Base-by-base conservation (phyloP, 179 eudicot species). In the Beta lomatogona region DNA sequence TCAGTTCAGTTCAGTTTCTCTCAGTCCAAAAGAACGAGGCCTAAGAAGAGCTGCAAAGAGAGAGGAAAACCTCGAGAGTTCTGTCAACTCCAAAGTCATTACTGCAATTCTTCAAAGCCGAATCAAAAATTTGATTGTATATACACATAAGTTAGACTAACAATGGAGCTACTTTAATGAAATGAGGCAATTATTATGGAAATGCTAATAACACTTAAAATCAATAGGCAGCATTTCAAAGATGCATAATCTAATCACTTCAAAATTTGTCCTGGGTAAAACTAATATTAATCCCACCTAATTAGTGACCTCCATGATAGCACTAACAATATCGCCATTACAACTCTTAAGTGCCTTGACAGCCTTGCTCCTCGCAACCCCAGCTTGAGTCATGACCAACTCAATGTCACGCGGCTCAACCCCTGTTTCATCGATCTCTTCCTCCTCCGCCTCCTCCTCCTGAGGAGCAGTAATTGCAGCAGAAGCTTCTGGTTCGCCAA, bases 331-430 rank as follows among this genome's bases (percentile, higher is more conserved):
- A 86, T 93, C 98, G n/a, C 98, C 96, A 48, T 84, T 78, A 82
- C 83, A 80, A 64, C 88, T 73, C 86, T 90, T 93, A 82, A 93
- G 92, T 76, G 97, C 97, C 83, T 87, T 92, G 55, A 93, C 98
- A 77, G 97, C 98, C 86, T 92, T 93, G 87, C 82, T 19, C 85
- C 82, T 89, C 0, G 89, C 70, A 54, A 92, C 96, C 2, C 96
- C 94, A 16, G 96, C 97, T 77, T 92, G 93, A 16, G 97, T 93
- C 97, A 91, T 92, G 63, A 93, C 97, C 86, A 93, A 77, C 48
- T 93, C 97, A 79, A 93, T 91, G 88, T 93, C 97, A 3, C 94
- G 86, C 60, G 91, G 86, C 88, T 93, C 93, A 22, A 93, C 94
- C 3, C 93, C 97, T 0, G 90, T 87, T 55, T 92, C 97, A 79